Conservation (phyloP, 2,329 filamentous ascomycete species). For the Aulographum hederae region DNA sequence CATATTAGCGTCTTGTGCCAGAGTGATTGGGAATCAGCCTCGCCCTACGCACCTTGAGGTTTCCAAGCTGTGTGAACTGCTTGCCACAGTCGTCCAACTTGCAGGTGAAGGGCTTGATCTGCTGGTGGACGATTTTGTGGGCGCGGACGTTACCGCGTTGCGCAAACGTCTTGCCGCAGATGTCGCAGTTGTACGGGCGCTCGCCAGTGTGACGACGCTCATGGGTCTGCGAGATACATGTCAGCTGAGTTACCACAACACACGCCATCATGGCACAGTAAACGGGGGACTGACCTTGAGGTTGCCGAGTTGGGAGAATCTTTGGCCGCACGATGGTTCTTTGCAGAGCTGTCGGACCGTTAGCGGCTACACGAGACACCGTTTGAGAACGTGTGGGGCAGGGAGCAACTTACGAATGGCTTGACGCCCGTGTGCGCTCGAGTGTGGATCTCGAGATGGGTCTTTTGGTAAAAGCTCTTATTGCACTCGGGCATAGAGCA, state of each 20-base stretch:
- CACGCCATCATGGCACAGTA: too few species aligned
- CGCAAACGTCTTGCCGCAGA: constrained; percentile 67
- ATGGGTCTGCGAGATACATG: constrained; percentile 66
- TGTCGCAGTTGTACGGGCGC: constrained; percentile 61
- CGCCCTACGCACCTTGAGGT: constrained; percentile 61
- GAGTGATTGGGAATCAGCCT: constrained; percentile 1
- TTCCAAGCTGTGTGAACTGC: constrained; percentile 76
- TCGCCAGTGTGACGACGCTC: constrained; percentile 76
- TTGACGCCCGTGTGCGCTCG: constrained; percentile 79
- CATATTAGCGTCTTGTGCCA: constrained; percentile 6
- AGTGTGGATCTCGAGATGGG: constrained; percentile 78
- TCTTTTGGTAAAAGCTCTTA: constrained; percentile 80
- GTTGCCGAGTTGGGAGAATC: constrained; percentile 82
- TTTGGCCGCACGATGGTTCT: constrained; percentile 52
- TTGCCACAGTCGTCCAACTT: constrained; percentile 71
- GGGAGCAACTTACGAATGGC: constrained; percentile 68
- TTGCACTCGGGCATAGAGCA: constrained; percentile 59
- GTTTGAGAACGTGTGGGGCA: too few species aligned
- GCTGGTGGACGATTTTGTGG: constrained; percentile 64
- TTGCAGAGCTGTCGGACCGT: constrained; percentile 37
- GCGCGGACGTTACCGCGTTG: constrained; percentile 73
- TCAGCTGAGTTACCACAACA: not conserved
- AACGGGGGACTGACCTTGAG: constrained; percentile 62
- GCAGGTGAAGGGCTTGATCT: constrained; percentile 64
- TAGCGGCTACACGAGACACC: too few species aligned